phyloP scores from a whole-genome alignment of 2,329 filamentous ascomycete genomes.

The Arthroderma sp. region DNA sequence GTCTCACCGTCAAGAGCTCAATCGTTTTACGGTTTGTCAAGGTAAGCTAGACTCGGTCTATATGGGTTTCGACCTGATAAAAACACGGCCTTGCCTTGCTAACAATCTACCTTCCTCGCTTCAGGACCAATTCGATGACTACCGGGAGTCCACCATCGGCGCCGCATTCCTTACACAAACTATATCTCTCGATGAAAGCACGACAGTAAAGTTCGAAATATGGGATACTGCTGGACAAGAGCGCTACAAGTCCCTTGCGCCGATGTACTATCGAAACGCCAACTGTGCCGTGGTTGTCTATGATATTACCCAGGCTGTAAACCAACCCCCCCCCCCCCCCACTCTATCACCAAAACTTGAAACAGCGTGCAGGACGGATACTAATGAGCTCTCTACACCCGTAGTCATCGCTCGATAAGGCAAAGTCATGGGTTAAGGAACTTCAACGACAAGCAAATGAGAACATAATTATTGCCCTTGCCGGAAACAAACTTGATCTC shows the following conservation, averaged over 20 bases:
- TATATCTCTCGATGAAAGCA: constrained; percentile 93
- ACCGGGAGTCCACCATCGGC: constrained; percentile 95
- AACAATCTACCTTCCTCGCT: background rate
- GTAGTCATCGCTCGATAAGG: constrained; percentile 93
- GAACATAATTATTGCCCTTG: constrained; percentile 97
- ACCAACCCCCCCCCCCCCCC: constrained; percentile 21
- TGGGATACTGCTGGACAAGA: constrained; percentile 99
- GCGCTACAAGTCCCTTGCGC: constrained; percentile 94
- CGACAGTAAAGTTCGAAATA: constrained; percentile 99
- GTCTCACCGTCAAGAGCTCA: constrained; percentile 54
- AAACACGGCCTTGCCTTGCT: background rate
- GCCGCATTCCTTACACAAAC: constrained; percentile 98
- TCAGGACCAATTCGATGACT: constrained; percentile 97
- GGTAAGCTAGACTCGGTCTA: constrained; percentile 37
- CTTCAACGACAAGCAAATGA: constrained; percentile 97
- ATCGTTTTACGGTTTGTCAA: constrained; percentile 97
- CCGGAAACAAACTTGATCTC: constrained; percentile 94
- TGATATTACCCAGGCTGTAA: constrained; percentile 96
- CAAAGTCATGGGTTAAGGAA: constrained; percentile 98
- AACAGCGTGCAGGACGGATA: constrained; percentile 4
- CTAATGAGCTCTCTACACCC: constrained; percentile 3
- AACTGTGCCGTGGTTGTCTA: constrained; percentile 99
- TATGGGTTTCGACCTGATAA: background rate
- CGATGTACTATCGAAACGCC: constrained; percentile 99
- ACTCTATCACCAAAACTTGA: background rate